Evolutionary conservation across 345 rosid species (phyloP).

Genomic region (Citrus hindsii): DNA sequence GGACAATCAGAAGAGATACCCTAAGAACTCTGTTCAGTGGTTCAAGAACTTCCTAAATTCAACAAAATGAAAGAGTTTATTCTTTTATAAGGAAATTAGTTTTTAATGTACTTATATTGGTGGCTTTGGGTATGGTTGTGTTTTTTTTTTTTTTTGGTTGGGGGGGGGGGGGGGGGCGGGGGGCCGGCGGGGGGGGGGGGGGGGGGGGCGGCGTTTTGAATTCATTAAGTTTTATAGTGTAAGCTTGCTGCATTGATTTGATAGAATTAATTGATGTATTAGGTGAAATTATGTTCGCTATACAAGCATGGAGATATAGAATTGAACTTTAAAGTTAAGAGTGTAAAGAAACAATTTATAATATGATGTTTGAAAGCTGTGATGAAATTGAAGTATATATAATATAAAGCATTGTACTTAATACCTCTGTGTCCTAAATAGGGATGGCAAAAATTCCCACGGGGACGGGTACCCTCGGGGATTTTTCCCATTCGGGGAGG

Average conservation of each 20-base stretch:
- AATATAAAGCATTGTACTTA: too few species aligned
- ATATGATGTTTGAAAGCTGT: too few species aligned
- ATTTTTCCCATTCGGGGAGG: too few species aligned
- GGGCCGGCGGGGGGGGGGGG: too few species aligned
- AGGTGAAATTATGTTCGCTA: background rate
- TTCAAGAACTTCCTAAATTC: conserved; percentile 74
- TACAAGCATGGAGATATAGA: background rate
- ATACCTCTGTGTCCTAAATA: too few species aligned
- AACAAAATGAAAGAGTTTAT: conserved; percentile 1
- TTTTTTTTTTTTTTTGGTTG: too few species aligned
- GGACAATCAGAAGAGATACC: conserved; percentile 83
- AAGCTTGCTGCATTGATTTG: background rate
- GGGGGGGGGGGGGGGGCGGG: too few species aligned
- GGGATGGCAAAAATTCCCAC: too few species aligned
- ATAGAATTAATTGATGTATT: background rate
- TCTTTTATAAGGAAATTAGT: background rate
- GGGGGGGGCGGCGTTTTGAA: too few species aligned
- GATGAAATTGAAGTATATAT: too few species aligned
- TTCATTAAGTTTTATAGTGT: background rate
- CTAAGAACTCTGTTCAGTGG: conserved; percentile 88
- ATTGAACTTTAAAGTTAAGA: background rate
- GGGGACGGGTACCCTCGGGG: too few species aligned
- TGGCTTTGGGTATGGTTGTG: background rate
- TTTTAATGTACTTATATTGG: background rate
- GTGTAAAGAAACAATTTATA: too few species aligned